A percentile compares a stretch with the other conserved stretches of the same genome.
Evolutionary conservation across 306 rosid species (phyloP).

Genomic region (Argentina anserina): DNA sequence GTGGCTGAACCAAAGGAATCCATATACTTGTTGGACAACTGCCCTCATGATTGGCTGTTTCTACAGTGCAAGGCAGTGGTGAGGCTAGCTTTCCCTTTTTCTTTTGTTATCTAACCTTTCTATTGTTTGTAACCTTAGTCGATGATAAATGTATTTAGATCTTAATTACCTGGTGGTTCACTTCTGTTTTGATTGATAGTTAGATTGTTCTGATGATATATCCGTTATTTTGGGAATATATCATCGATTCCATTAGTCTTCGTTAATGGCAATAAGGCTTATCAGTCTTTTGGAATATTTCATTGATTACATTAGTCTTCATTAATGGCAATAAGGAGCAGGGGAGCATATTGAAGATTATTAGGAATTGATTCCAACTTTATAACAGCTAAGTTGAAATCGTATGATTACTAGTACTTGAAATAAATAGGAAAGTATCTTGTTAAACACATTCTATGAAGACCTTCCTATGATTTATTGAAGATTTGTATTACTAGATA

Average conservation of each 20-base stretch:
- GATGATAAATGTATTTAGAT: background rate
- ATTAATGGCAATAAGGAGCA: background rate
- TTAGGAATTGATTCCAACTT: background rate
- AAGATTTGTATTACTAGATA: background rate
- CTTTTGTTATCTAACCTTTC: background rate
- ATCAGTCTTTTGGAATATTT: background rate
- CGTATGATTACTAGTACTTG: background rate
- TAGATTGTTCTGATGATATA: background rate
- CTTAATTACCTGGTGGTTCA: background rate
- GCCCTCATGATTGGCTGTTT: conserved; percentile 98
- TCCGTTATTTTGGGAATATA: background rate
- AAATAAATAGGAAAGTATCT: background rate
- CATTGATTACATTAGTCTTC: no score
- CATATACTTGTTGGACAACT: conserved; percentile 77
- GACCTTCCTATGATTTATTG: background rate
- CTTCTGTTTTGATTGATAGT: background rate
- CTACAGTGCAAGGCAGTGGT: conserved; percentile 99
- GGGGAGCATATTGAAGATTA: background rate
- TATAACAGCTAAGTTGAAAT: background rate
- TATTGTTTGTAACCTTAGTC: background rate
- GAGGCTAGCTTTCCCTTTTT: conserved; percentile 25
- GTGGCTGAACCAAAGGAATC: conserved; percentile 87
- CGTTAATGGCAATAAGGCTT: background rate
- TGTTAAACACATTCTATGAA: background rate
- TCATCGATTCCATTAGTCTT: background rate